These are phyloP conservation scores for Saitozyma podzolica DNA, from an alignment of 768 basidiomycete species.

Conservation along the genomic window DNA sequence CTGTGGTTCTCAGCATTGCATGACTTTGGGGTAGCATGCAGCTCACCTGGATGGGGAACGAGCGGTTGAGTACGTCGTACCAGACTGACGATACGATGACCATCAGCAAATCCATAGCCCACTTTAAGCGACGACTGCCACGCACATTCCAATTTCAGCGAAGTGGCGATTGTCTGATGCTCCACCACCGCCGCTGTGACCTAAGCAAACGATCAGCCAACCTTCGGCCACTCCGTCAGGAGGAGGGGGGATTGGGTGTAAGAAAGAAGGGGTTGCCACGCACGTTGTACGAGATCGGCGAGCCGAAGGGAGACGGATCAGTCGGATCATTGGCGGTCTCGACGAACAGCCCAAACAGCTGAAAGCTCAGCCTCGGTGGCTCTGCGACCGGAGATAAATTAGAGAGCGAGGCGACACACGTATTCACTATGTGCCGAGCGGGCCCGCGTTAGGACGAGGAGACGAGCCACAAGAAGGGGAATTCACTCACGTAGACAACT, in stretches of 20 bases:
- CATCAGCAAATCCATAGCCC: no score
- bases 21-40: conserved; percentile 8
- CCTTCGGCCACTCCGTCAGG: neutral
- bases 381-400: neutral
- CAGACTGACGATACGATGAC: no score
- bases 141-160: conserved; percentile 27
- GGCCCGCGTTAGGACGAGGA: no score
- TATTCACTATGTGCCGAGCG: conserved; percentile 14
- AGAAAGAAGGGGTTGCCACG: no score
- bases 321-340: conserved; percentile 17
- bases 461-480: neutral
- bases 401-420: conserved; percentile 2
- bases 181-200: conserved; percentile 25
- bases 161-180: conserved; percentile 19
- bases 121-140: no score
- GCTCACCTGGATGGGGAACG: conserved; percentile 31
- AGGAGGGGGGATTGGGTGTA: no score
- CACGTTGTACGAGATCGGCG: conserved; percentile 30
- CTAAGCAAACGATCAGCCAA: conserved; percentile 3
- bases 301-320: conserved; percentile 25
- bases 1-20: neutral
- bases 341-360: conserved; percentile 37
- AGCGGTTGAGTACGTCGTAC: conserved; percentile 21
- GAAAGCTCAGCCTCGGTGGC: neutral
- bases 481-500: conserved; percentile 29